Conservation (phyloP, 495 filamentous ascomycete species). For the Penicillium bialowiezense region DNA sequence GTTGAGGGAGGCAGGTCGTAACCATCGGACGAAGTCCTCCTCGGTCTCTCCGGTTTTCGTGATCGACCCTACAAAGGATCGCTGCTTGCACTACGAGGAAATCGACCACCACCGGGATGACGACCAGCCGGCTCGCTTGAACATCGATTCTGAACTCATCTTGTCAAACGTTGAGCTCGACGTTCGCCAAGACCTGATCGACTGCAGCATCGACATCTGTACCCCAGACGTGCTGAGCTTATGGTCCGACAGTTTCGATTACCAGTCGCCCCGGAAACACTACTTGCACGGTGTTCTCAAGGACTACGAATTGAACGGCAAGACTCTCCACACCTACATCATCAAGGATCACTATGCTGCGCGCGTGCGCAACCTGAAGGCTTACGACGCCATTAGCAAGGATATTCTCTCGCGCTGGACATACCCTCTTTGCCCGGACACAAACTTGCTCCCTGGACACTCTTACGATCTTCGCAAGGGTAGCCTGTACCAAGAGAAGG, state of each 20-base stretch:
- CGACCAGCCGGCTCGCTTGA: constrained; percentile 53
- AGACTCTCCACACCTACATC: constrained; percentile 91
- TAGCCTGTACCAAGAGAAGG: constrained; percentile 67
- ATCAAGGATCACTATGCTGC: constrained; percentile 74
- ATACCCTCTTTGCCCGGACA: constrained; percentile 91
- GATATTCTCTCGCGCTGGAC: constrained; percentile 87
- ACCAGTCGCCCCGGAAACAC: constrained; percentile 80
- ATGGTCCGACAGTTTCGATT: constrained; percentile 98
- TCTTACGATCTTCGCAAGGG: constrained; percentile 66
- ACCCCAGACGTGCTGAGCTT: constrained; percentile 90
- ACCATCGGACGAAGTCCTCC: constrained; percentile 71
- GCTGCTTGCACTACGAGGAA: constrained; percentile 94
- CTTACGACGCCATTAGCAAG: constrained; percentile 87
- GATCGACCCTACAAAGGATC: constrained; percentile 72
- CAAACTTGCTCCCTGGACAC: constrained; percentile 74
- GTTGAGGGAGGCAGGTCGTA: constrained; percentile 70
- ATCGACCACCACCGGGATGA: constrained; percentile 38
- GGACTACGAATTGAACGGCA: constrained; percentile 94
- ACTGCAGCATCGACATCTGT: constrained; percentile 96
- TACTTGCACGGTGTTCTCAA: constrained; percentile 91
- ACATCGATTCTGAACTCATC: constrained; percentile 72
- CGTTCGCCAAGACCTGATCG: constrained; percentile 82
- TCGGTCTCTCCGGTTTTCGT: constrained; percentile 79
- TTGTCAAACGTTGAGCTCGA: constrained; percentile 65
- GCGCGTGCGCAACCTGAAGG: constrained; percentile 76